A percentile compares a stretch with the other conserved stretches of the same genome.
Evolutionary conservation across 305 asterid genomes (phyloP).

Genomic region (Caryopteris hybrid): DNA sequence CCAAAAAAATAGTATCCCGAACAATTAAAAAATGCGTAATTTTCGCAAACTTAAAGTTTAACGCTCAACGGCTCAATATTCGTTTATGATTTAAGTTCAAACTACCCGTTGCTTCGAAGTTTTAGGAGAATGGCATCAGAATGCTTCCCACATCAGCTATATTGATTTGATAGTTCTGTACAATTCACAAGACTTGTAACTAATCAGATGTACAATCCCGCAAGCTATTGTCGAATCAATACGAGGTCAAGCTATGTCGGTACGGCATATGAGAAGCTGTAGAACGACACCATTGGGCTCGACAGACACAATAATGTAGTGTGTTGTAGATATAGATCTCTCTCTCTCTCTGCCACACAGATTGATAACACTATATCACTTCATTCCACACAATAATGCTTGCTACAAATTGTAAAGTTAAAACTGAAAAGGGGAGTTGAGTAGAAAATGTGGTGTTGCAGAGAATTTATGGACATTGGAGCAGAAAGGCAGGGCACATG

Average conservation of each 20-base stretch:
- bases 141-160: too few species aligned
- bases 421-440: background rate
- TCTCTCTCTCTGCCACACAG: background rate
- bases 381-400: background rate
- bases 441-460: background rate
- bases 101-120: too few species aligned
- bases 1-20: too few species aligned
- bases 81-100: too few species aligned
- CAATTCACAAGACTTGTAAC: too few species aligned
- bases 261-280: background rate
- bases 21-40: too few species aligned
- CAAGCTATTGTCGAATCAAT: background rate
- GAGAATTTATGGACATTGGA: background rate
- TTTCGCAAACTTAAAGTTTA: too few species aligned
- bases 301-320: slow-evolving; percentile 2
- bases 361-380: background rate
- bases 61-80: too few species aligned
- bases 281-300: background rate
- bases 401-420: background rate
- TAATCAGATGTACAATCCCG: background rate
- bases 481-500: slow-evolving; percentile 18
- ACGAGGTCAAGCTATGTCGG: background rate
- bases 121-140: too few species aligned
- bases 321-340: background rate
- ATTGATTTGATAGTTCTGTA: too few species aligned